These are phyloP conservation scores for Arthrinium phaeospermum DNA, from an alignment of 2,329 filamentous ascomycete species.

Conservation along the genomic window DNA sequence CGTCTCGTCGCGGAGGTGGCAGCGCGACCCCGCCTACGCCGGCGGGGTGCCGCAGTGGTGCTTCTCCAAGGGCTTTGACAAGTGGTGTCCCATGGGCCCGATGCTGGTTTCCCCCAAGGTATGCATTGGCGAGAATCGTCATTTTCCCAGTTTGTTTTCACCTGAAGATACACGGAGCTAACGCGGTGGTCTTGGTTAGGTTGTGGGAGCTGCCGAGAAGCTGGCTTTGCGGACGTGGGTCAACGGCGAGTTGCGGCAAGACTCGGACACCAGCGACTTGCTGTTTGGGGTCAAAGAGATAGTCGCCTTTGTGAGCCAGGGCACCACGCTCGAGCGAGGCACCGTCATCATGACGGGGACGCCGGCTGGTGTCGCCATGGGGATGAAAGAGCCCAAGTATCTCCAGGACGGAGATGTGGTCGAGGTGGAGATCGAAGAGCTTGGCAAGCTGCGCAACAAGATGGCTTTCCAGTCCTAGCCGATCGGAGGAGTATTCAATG, in stretches of 20 bases:
- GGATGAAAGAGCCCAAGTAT: slow-evolving; percentile 23
- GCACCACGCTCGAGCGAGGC: slow-evolving; percentile 50
- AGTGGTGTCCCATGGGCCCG: slow-evolving; percentile 58
- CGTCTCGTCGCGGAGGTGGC: slow-evolving; percentile 57
- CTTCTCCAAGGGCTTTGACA: slow-evolving; percentile 63
- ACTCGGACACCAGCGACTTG: slow-evolving; percentile 46
- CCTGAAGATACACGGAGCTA: background rate
- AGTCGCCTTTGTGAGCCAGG: slow-evolving; percentile 44
- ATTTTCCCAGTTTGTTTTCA: too few relatives aligned
- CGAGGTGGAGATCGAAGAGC: slow-evolving; percentile 45
- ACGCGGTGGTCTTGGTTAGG: background rate
- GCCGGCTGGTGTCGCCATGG: slow-evolving; percentile 42
- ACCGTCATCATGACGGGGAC: slow-evolving; percentile 54
- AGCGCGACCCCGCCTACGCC: slow-evolving; percentile 52
- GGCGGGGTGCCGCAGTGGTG: slow-evolving; percentile 50
- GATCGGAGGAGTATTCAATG: too few relatives aligned
- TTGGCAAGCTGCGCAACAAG: slow-evolving; percentile 10
- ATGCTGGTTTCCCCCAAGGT: slow-evolving; percentile 45
- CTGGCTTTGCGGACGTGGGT: slow-evolving; percentile 52
- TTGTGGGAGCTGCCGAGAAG: background rate
- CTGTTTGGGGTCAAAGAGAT: slow-evolving; percentile 49
- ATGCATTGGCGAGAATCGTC: slow-evolving; percentile 21
- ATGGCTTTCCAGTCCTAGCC: background rate
- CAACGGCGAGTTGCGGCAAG: slow-evolving; percentile 54
- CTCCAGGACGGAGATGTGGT: slow-evolving; percentile 24